These are phyloP conservation scores for Calcarisporium arbuscula DNA, from an alignment of 2,329 filamentous ascomycete species.

Conservation along the genomic window DNA sequence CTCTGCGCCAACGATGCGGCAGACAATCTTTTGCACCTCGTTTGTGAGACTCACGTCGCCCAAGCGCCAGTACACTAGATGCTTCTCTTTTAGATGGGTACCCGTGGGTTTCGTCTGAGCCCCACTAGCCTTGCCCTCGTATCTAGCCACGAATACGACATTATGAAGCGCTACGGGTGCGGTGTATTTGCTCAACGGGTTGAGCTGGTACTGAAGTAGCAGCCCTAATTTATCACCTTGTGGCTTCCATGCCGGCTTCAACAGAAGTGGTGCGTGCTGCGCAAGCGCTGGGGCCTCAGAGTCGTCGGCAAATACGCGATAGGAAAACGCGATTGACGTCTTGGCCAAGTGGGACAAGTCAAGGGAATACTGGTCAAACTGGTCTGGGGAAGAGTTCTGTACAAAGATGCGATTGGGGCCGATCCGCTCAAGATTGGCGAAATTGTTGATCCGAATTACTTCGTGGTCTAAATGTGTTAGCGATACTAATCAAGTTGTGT, in stretches of 20 bases:
- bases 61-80: constrained; percentile 73
- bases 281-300: constrained; percentile 35
- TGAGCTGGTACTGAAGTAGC: constrained; percentile 77
- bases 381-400: constrained; percentile 55
- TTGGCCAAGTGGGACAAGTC: constrained; percentile 66
- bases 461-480: constrained; percentile 41
- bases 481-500: neutral
- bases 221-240: constrained; percentile 81
- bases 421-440: constrained; percentile 80
- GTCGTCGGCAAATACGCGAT: constrained; percentile 72
- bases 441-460: constrained; percentile 80
- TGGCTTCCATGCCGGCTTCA: constrained; percentile 75
- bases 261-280: constrained; percentile 62
- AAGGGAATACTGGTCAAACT: constrained; percentile 73
- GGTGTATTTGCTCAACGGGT: constrained; percentile 54
- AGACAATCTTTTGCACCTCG: constrained; percentile 71
- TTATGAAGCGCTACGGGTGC: constrained; percentile 54
- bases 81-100: constrained; percentile 72
- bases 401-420: constrained; percentile 92
- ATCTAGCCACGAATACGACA: constrained; percentile 64
- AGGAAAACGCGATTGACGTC: constrained; percentile 82
- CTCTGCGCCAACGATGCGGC: constrained; percentile 69
- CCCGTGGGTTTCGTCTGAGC: constrained; percentile 75
- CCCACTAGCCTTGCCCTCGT: constrained; percentile 60
- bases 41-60: constrained; percentile 64